A percentile compares a stretch with the other conserved stretches of the same genome.
Evolutionary conservation across 1,139 yeast genomes (phyloP).

Genomic region (Geotrichum reessii): DNA sequence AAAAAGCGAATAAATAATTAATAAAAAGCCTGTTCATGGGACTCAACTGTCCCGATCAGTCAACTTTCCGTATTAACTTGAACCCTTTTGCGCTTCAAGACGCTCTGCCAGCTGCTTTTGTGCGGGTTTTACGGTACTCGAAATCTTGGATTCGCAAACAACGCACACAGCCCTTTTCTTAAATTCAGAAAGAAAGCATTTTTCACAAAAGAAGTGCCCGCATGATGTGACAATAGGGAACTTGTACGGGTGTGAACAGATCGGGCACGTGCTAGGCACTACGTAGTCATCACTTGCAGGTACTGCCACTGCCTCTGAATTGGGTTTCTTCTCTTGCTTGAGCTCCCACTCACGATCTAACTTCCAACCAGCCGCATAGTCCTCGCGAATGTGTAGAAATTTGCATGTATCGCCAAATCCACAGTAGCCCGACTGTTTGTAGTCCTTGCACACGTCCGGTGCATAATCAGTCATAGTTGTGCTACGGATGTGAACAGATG

Average conservation of each 20-base stretch:
- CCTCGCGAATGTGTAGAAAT: constrained; percentile 85
- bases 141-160: constrained; percentile 59
- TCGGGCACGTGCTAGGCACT: constrained; percentile 47
- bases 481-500: constrained; percentile 55
- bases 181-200: constrained; percentile 52
- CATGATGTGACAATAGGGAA: constrained; percentile 59
- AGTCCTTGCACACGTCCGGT: constrained; percentile 94
- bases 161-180: constrained; percentile 49
- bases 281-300: constrained; percentile 13
- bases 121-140: constrained; percentile 46
- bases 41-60: background rate
- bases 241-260: constrained; percentile 55
- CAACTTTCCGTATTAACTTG: background rate
- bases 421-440: constrained; percentile 85
- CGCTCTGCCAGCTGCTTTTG: constrained; percentile 28
- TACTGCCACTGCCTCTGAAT: constrained; percentile 15
- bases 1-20: background rate
- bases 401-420: constrained; percentile 99
- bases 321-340: constrained; percentile 21
- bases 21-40: background rate
- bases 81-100: constrained; percentile 25
- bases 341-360: constrained; percentile 68
- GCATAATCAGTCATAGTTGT: constrained; percentile 83
- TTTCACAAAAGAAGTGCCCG: constrained; percentile 60
- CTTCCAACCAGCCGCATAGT: constrained; percentile 69